phyloP scores from a whole-genome alignment of 2,329 filamentous ascomycete genomes.

The Aspergillus quadricinctus region DNA sequence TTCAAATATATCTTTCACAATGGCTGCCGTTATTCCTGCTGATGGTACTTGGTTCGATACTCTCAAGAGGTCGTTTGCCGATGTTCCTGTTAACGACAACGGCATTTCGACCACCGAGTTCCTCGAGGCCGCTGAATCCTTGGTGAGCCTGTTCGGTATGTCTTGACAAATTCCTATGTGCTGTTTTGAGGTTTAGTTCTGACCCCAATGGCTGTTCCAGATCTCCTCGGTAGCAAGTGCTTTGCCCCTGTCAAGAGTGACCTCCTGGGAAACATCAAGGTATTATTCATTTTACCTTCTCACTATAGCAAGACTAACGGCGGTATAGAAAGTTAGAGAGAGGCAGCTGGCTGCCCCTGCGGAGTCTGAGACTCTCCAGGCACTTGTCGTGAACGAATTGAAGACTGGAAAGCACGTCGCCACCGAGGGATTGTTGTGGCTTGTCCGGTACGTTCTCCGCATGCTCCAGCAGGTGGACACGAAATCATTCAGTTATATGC shows the following conservation, averaged over 20 bases:
- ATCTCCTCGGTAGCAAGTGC: slow-evolving; percentile 62
- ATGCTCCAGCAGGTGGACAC: not conserved
- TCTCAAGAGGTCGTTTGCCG: slow-evolving; percentile 75
- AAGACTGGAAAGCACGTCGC: slow-evolving; percentile 85
- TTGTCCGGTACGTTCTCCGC: slow-evolving; percentile 63
- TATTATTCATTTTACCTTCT: slow-evolving; percentile 33
- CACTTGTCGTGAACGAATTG: slow-evolving; percentile 79
- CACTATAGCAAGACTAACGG: slow-evolving; percentile 6
- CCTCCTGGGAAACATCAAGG: slow-evolving; percentile 87
- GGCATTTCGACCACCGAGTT: slow-evolving; percentile 80
- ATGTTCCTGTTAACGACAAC: slow-evolving; percentile 76
- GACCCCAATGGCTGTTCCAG: slow-evolving; percentile 32
- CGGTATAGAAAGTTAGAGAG: slow-evolving; percentile 74
- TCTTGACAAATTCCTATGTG: not conserved
- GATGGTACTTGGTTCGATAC: slow-evolving; percentile 81
- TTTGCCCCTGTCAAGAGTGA: slow-evolving; percentile 91
- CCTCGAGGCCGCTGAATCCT: slow-evolving; percentile 81
- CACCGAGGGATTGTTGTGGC: slow-evolving; percentile 86
- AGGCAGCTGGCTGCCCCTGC: slow-evolving; percentile 72
- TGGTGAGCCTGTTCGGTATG: slow-evolving; percentile 81
- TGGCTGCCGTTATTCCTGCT: slow-evolving; percentile 47
- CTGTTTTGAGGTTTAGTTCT: not conserved
- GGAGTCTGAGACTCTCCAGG: slow-evolving; percentile 79
- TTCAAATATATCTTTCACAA: slow-evolving; percentile 19
- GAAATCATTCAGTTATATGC: not conserved